These are phyloP conservation scores for Tilletia caries DNA, from an alignment of 1,284 basidiomycete species.

Conservation along the genomic window DNA sequence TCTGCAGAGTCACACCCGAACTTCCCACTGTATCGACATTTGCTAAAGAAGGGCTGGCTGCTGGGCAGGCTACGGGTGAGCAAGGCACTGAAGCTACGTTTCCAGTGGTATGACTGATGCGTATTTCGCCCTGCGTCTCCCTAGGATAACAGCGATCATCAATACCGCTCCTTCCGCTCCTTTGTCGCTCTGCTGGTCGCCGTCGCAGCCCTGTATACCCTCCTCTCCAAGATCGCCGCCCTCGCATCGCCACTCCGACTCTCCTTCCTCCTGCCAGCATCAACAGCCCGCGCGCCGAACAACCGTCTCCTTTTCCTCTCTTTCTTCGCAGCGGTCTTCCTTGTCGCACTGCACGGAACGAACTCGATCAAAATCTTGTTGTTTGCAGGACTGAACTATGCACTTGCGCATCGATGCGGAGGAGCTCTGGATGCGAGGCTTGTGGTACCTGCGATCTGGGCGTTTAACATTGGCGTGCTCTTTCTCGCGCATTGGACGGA, in stretches of 20 bases:
- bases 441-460: conserved; percentile 64
- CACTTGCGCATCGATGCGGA: conserved; percentile 55
- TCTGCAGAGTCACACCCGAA: conserved; percentile 62
- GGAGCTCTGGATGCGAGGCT: conserved; percentile 49
- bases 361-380: conserved; percentile 73
- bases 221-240: conserved; percentile 42
- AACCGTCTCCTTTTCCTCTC: conserved; percentile 54
- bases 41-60: conserved; percentile 63
- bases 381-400: conserved; percentile 71
- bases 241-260: conserved; percentile 40
- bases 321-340: conserved; percentile 66
- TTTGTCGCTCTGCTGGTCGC: conserved; percentile 43
- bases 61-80: conserved; percentile 56
- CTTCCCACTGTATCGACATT: conserved; percentile 63
- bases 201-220: conserved; percentile 46
- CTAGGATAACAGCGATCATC: conserved; percentile 56
- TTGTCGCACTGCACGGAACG: conserved; percentile 79
- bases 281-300: background rate
- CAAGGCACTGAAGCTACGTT: background rate
- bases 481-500: conserved; percentile 74
- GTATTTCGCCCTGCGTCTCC: background rate
- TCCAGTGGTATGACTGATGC: background rate
- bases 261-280: conserved; percentile 51
- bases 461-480: conserved; percentile 71
- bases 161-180: conserved; percentile 55